Conservation (phyloP, 2,329 filamentous ascomycete genomes). For the Talaromyces sp. region DNA sequence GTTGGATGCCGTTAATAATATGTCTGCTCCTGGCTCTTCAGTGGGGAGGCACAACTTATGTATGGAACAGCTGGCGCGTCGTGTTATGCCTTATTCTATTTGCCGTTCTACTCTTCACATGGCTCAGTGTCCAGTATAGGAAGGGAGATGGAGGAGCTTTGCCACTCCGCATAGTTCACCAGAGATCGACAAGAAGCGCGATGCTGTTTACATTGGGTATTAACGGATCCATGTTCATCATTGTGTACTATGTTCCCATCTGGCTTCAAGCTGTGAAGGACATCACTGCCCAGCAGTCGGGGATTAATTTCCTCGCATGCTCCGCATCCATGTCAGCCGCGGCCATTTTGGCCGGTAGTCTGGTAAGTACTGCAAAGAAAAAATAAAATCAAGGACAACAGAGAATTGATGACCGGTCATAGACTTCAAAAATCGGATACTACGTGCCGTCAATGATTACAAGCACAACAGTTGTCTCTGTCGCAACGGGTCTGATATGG, state of each 20-base stretch:
- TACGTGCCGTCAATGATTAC: no score
- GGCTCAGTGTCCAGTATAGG: conserved; percentile 28
- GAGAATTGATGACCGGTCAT: no score
- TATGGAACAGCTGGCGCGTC: conserved; percentile 42
- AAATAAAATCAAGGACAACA: no score
- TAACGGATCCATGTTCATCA: neutral
- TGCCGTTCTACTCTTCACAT: conserved; percentile 43
- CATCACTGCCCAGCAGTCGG: conserved; percentile 28
- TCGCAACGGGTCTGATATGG: no score
- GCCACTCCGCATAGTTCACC: conserved; percentile 40
- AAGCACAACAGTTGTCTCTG: no score
- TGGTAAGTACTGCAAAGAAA: no score
- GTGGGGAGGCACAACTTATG: conserved; percentile 33
- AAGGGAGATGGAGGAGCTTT: conserved; percentile 38
- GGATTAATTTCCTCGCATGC: conserved; percentile 20
- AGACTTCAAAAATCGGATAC: no score
- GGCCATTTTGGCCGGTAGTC: no score
- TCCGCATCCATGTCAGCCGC: no score
- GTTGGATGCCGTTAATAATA: conserved; percentile 44
- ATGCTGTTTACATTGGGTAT: conserved; percentile 36
- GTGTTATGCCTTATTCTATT: conserved; percentile 49
- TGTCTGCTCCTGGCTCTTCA: conserved; percentile 48
- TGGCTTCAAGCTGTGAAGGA: conserved; percentile 39
- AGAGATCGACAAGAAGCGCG: conserved; percentile 41
- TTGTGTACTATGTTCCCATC: conserved; percentile 45